A percentile compares a stretch with the other conserved stretches of the same genome.
Evolutionary conservation across 2,329 filamentous ascomycete genomes (phyloP).

Genomic region (Epichloe scottii): DNA sequence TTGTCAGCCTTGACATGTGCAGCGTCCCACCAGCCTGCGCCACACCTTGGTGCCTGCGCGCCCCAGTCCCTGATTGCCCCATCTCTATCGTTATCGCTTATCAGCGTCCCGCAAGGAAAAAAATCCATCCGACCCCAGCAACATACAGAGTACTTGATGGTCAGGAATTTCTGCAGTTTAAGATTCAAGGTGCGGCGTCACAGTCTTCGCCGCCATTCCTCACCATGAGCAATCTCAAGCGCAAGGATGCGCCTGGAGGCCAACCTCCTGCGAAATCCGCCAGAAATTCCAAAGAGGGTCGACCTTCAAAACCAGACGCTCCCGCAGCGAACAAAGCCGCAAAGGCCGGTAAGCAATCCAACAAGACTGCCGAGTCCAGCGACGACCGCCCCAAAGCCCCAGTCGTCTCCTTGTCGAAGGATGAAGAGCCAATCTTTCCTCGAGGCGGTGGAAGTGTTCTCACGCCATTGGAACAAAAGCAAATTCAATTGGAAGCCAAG

Average conservation of each 20-base stretch:
- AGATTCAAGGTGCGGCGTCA: background rate
- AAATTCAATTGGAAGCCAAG: slow-evolving; percentile 88
- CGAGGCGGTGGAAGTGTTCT: slow-evolving; percentile 83
- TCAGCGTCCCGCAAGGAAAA: slow-evolving; percentile 13
- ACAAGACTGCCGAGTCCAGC: slow-evolving; percentile 19
- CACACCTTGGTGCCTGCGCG: slow-evolving; percentile 1
- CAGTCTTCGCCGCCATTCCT: slow-evolving; percentile 8
- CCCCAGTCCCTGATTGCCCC: background rate
- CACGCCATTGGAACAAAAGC: slow-evolving; percentile 89
- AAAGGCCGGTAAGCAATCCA: slow-evolving; percentile 11
- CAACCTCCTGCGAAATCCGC: slow-evolving; percentile 35
- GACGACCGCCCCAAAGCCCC: slow-evolving; percentile 19
- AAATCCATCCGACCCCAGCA: slow-evolving; percentile 1
- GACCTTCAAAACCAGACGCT: slow-evolving; percentile 34
- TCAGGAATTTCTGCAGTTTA: slow-evolving; percentile 8
- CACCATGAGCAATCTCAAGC: slow-evolving; percentile 43
- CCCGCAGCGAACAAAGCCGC: slow-evolving; percentile 16
- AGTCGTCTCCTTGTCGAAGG: slow-evolving; percentile 39
- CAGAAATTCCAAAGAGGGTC: slow-evolving; percentile 31
- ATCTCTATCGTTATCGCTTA: slow-evolving; percentile 14
- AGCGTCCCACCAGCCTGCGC: background rate
- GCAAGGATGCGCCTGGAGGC: slow-evolving; percentile 43
- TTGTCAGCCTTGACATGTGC: background rate
- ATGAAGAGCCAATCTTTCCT: slow-evolving; percentile 85
- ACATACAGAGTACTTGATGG: slow-evolving; percentile 5